Evolutionary conservation across 768 basidiomycete species (phyloP).

Genomic region (Termitomyces sp.): DNA sequence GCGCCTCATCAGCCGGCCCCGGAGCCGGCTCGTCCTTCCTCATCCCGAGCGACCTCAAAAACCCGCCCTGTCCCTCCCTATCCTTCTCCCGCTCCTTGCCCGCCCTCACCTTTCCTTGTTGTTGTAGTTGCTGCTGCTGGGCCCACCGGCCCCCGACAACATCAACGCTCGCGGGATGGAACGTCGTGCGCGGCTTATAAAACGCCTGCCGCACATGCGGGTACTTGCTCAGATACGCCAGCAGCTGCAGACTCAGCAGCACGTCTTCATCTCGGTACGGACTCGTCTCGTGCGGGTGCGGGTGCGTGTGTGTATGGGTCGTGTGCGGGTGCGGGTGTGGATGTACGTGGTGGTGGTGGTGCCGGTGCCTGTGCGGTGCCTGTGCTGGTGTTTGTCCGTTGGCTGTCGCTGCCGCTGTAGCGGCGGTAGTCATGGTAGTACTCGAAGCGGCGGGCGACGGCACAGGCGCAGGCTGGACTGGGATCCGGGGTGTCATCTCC

Average conservation of each 20-base stretch:
- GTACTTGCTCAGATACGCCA: conserved; percentile 97
- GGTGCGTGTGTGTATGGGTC: conserved; percentile 2
- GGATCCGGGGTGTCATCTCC: background rate
- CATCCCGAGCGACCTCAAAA: conserved; percentile 20
- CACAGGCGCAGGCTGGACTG: background rate
- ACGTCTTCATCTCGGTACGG: conserved; percentile 95
- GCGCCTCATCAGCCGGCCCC: background rate
- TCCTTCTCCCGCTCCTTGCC: background rate
- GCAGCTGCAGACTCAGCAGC: conserved; percentile 80
- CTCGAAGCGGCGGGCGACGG: background rate
- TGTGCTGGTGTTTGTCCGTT: background rate
- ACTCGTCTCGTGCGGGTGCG: conserved; percentile 33
- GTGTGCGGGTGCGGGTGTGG: background rate
- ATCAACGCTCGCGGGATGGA: conserved; percentile 66
- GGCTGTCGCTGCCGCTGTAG: background rate
- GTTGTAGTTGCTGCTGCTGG: conserved; percentile 13
- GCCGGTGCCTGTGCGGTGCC: background rate
- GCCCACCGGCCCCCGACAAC: conserved; percentile 26
- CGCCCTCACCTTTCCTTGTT: background rate
- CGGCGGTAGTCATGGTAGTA: background rate
- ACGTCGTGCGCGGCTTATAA: conserved; percentile 80
- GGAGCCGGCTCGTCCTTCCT: conserved; percentile 39
- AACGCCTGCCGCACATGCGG: conserved; percentile 96
- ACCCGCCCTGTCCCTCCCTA: background rate
- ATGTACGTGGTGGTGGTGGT: background rate